Evolutionary conservation across 1,139 yeast species (phyloP).

Genomic region (Blastobotrys illinoisensis): DNA sequence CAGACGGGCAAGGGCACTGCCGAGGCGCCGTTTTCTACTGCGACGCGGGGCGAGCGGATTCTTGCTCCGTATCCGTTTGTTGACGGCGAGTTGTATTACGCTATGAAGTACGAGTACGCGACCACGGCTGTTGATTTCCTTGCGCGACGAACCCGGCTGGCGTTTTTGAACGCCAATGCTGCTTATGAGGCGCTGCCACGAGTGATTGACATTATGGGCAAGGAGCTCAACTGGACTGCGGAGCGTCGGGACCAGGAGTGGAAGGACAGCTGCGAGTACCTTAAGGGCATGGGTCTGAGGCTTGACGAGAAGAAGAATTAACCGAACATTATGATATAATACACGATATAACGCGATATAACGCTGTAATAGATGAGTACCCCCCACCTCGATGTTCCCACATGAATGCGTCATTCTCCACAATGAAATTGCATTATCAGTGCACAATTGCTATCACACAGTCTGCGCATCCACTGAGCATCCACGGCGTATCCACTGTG

Average conservation of each 20-base stretch:
- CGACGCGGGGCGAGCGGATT: slow-evolving; percentile 33
- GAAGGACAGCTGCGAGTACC: slow-evolving; percentile 33
- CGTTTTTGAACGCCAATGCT: slow-evolving; percentile 83
- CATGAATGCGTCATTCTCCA: no score
- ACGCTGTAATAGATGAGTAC: background rate
- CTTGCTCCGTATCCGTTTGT: slow-evolving; percentile 79
- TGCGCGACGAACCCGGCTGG: slow-evolving; percentile 90
- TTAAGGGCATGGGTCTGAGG: slow-evolving; percentile 38
- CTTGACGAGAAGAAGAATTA: slow-evolving; percentile 4
- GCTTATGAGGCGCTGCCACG: slow-evolving; percentile 78
- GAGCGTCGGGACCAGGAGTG: slow-evolving; percentile 52
- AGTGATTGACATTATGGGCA: slow-evolving; percentile 80
- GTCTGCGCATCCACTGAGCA: no score
- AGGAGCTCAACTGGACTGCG: slow-evolving; percentile 69
- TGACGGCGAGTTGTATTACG: slow-evolving; percentile 84
- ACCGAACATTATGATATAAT: background rate
- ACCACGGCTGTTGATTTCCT: slow-evolving; percentile 86
- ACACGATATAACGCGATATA: no score
- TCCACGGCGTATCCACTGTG: no score
- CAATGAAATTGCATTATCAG: no score
- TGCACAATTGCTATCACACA: no score
- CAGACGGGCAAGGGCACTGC: slow-evolving; percentile 21
- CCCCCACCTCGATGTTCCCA: no score
- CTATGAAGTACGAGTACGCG: slow-evolving; percentile 76
- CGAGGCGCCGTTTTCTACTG: slow-evolving; percentile 19